Conservation (phyloP, 352 stramenopile species). For the Pythium aristosporum region DNA sequence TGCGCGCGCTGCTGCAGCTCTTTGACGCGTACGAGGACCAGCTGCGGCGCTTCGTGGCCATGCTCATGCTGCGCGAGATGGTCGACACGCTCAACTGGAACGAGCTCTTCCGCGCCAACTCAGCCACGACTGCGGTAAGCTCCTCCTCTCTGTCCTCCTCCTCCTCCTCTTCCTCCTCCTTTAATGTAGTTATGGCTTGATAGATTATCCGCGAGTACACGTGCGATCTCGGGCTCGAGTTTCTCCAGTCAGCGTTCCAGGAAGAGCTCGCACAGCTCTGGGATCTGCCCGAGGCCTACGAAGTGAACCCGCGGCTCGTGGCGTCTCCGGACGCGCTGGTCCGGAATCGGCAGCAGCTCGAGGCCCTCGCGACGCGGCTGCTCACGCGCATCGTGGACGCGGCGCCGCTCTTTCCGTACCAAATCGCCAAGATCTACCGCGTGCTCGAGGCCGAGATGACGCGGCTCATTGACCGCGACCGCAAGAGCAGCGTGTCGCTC, state of each 20-base stretch:
- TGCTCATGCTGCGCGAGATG: conserved; percentile 81
- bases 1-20: conserved; percentile 67
- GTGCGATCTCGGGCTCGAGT: conserved; percentile 64
- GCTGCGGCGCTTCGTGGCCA: conserved; percentile 56
- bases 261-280: conserved; percentile 57
- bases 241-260: conserved; percentile 54
- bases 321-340: conserved; percentile 39
- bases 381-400: conserved; percentile 50
- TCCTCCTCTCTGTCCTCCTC: background rate
- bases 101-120: conserved; percentile 82
- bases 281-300: conserved; percentile 43
- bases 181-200: conserved; percentile 12
- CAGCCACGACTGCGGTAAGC: conserved; percentile 51
- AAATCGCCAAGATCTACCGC: conserved; percentile 77
- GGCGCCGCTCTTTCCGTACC: conserved; percentile 61
- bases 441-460: conserved; percentile 73
- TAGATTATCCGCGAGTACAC: conserved; percentile 79
- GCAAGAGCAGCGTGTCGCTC: conserved; percentile 42
- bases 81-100: conserved; percentile 79
- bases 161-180: conserved; percentile 6
- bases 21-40: conserved; percentile 78
- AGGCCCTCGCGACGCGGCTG: conserved; percentile 49
- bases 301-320: conserved; percentile 65
- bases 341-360: conserved; percentile 53
- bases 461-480: conserved; percentile 62